A percentile compares a stretch with the other conserved stretches of the same genome.
phyloP scores from a whole-genome alignment of 305 asterid species.

The Solanum hybrid region DNA sequence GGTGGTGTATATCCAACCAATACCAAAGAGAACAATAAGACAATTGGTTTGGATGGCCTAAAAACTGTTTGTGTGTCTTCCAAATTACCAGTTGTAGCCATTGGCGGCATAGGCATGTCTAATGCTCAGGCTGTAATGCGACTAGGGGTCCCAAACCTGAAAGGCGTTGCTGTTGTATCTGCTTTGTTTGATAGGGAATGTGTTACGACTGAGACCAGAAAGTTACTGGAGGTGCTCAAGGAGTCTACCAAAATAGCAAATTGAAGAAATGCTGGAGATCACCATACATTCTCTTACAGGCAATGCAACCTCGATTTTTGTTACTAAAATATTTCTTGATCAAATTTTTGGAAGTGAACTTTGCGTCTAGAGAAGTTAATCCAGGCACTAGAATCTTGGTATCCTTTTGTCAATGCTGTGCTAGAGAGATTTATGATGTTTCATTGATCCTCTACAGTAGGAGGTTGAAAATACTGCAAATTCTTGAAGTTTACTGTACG shows the following conservation, averaged over 20 bases:
- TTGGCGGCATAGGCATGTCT: conserved; percentile 73
- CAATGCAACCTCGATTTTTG: neutral
- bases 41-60: conserved; percentile 76
- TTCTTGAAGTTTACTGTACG: neutral
- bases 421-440: neutral
- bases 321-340: neutral
- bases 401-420: neutral
- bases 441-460: neutral
- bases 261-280: conserved; percentile 3
- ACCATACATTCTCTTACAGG: neutral
- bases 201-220: conserved; percentile 38
- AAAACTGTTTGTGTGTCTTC: conserved; percentile 53
- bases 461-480: neutral
- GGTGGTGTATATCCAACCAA: conserved; percentile 89
- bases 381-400: neutral
- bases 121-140: conserved; percentile 56
- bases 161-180: conserved; percentile 91
- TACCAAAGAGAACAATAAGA: conserved; percentile 65
- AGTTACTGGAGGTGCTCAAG: conserved; percentile 28
- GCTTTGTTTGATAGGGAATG: conserved; percentile 81
- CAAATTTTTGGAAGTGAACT: neutral
- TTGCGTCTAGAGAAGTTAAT: neutral
- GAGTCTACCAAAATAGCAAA: conserved; percentile 19
- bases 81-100: conserved; percentile 85
- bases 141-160: conserved; percentile 40